Evolutionary conservation across 768 basidiomycete species (phyloP).

Genomic region (Galerina sulciceps): DNA sequence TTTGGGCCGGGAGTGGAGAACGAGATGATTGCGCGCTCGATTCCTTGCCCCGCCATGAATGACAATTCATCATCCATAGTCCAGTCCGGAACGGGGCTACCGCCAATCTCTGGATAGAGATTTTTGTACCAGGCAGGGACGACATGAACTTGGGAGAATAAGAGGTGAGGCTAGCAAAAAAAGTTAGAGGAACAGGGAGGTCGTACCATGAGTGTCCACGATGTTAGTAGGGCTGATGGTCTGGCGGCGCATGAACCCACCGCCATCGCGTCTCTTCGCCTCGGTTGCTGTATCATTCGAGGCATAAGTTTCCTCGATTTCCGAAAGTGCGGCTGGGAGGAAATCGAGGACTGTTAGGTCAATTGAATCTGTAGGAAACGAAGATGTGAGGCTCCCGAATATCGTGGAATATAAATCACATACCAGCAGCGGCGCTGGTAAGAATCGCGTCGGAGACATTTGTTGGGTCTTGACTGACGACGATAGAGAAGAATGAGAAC

Average conservation of each 20-base stretch:
- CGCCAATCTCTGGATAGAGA: conserved; percentile 31
- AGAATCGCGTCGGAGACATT: conserved; percentile 28
- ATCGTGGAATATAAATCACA: background rate
- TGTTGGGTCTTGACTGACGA: conserved; percentile 19
- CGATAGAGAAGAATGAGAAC: conserved; percentile 12
- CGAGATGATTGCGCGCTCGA: conserved; percentile 31
- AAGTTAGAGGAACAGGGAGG: background rate
- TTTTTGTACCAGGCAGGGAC: conserved; percentile 36
- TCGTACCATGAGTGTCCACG: conserved; percentile 35
- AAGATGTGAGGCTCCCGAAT: too few species aligned
- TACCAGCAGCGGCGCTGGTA: conserved; percentile 32
- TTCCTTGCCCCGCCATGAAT: conserved; percentile 38
- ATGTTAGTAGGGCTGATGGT: conserved; percentile 19
- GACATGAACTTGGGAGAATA: conserved; percentile 27
- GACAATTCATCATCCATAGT: conserved; percentile 27
- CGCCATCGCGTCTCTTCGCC: conserved; percentile 6
- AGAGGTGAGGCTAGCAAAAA: background rate
- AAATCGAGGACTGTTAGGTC: conserved; percentile 31
- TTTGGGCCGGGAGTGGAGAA: conserved; percentile 38
- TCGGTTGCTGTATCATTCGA: conserved; percentile 2
- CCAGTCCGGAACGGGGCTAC: conserved; percentile 35
- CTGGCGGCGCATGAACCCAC: conserved; percentile 17
- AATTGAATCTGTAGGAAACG: conserved; percentile 28
- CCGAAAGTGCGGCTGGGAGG: conserved; percentile 23
- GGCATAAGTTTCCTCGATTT: conserved; percentile 25